A percentile compares a stretch with the other conserved stretches of the same genome.
These are phyloP conservation scores for Paramecium pentaurelia DNA, from an alignment of 73 alveolate genomes.

Conservation along the genomic window DNA sequence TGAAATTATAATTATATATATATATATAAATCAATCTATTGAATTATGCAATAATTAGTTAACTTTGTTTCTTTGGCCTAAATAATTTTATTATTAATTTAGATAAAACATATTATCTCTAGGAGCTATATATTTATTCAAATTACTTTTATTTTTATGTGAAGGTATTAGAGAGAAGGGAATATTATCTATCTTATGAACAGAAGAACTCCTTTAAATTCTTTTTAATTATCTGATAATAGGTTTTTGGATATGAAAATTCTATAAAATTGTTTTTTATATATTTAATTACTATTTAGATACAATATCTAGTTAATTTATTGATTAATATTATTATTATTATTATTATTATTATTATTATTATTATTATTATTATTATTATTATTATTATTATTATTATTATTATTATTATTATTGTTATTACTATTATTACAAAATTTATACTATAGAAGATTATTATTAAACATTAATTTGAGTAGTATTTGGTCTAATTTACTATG, in stretches of 20 bases:
- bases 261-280: not conserved
- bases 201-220: constrained; percentile 26
- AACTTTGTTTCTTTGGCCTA: not conserved
- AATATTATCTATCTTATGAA: not conserved
- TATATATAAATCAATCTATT: not conserved
- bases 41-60: not conserved
- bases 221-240: not conserved
- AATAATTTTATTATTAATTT: not conserved
- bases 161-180: not conserved
- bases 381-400: no score
- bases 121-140: constrained; percentile 13
- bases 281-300: not conserved
- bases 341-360: no score
- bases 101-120: constrained; percentile 37
- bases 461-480: not conserved
- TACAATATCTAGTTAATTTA: not conserved
- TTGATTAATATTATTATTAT: not conserved
- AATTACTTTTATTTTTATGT: not conserved
- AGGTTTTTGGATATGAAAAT: constrained; percentile 26
- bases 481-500: not conserved
- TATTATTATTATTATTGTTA: no score
- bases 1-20: not conserved
- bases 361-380: no score
- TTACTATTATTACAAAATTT: not conserved
- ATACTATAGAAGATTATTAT: not conserved